Percentiles rank a stretch among this genome's conserved stretches.
These are phyloP conservation scores for Dactylellina parvicollis DNA, from an alignment of 2,329 filamentous ascomycete genomes.

Conservation along the genomic window DNA sequence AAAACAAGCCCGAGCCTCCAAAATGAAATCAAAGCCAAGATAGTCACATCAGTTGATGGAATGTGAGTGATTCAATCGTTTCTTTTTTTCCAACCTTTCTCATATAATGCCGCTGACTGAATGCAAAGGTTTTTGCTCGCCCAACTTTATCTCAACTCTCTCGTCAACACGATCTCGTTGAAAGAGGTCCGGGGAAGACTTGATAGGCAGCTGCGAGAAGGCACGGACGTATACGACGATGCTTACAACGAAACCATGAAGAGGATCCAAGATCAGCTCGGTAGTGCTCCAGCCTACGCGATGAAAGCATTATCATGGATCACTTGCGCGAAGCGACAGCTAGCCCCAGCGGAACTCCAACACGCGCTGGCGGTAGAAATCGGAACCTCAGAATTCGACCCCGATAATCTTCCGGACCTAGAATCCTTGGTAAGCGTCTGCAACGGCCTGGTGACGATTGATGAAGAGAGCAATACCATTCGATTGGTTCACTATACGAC, in stretches of 20 bases:
- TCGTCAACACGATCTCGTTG: not conserved
- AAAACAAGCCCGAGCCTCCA: not conserved
- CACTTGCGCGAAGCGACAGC: slow-evolving; percentile 1
- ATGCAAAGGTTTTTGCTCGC: slow-evolving; percentile 4
- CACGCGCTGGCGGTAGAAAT: slow-evolving; percentile 18
- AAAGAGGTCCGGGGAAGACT: not conserved
- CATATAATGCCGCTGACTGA: no score
- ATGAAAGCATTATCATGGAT: slow-evolving; percentile 12
- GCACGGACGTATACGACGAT: slow-evolving; percentile 2
- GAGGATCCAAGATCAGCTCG: not conserved
- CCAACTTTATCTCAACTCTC: not conserved
- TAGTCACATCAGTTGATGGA: not conserved
- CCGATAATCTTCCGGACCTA: not conserved
- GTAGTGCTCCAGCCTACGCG: slow-evolving; percentile 13
- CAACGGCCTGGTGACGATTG: slow-evolving; percentile 3
- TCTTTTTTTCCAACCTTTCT: not conserved
- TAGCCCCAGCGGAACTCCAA: slow-evolving; percentile 17
- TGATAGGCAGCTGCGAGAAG: not conserved
- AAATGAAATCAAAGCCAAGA: not conserved
- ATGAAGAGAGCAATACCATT: slow-evolving; percentile 12
- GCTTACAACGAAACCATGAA: not conserved
- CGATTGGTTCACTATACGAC: slow-evolving; percentile 23
- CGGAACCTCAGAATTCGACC: not conserved
- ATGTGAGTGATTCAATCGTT: slow-evolving; percentile 1
- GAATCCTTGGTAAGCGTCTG: not conserved